These are phyloP conservation scores for Malbranchea cinnamomea DNA, from an alignment of 2,329 filamentous ascomycete species.

Conservation along the genomic window DNA sequence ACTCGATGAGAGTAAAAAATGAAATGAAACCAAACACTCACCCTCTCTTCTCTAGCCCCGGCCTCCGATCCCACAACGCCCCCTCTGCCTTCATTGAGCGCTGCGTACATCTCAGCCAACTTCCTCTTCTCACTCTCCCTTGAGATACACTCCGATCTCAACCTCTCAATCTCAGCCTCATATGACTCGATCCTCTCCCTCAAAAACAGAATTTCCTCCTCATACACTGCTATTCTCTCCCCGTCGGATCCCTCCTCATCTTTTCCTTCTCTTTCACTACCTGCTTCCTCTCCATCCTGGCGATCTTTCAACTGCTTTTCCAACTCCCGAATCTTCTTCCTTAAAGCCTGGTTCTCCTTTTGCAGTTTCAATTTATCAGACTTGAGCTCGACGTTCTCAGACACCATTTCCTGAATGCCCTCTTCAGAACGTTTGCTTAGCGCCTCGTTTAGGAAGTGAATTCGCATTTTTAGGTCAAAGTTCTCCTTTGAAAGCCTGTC, in stretches of 20 bases:
- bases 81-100: slow-evolving; percentile 41
- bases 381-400: slow-evolving; percentile 90
- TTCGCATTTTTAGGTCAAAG: slow-evolving; percentile 91
- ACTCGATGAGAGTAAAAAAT: neutral
- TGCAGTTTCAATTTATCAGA: slow-evolving; percentile 78
- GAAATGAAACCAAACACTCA: too few species aligned
- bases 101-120: slow-evolving; percentile 65
- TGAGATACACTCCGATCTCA: slow-evolving; percentile 61
- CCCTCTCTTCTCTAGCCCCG: slow-evolving; percentile 33
- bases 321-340: slow-evolving; percentile 68
- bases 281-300: slow-evolving; percentile 38
- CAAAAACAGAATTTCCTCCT: slow-evolving; percentile 74
- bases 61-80: slow-evolving; percentile 32
- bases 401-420: slow-evolving; percentile 94
- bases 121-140: slow-evolving; percentile 77
- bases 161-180: slow-evolving; percentile 65
- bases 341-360: slow-evolving; percentile 74
- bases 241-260: slow-evolving; percentile 15
- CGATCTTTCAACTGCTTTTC: slow-evolving; percentile 59
- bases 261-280: slow-evolving; percentile 40
- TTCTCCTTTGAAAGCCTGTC: slow-evolving; percentile 95
- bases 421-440: slow-evolving; percentile 89
- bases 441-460: slow-evolving; percentile 90
- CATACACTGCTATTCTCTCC: slow-evolving; percentile 38
- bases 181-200: slow-evolving; percentile 77